Percentiles rank a stretch among this genome's conserved stretches.
phyloP scores from a whole-genome alignment of 768 basidiomycete genomes.

The Mycena olivaceomarginata region DNA sequence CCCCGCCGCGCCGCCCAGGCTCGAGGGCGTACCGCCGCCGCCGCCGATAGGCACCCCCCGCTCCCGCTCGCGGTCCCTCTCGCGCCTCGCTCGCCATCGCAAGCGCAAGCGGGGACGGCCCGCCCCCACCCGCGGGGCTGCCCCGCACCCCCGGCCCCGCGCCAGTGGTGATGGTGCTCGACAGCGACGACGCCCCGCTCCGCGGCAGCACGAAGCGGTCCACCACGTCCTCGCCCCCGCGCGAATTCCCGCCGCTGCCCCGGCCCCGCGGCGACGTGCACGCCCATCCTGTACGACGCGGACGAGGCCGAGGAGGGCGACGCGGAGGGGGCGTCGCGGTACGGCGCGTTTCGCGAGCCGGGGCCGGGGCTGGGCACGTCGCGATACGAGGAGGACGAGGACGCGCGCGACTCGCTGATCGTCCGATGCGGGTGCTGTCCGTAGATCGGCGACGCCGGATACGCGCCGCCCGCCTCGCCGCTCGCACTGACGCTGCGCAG shows the following conservation, averaged over 20 bases:
- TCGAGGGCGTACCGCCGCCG: not conserved
- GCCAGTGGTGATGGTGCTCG: not conserved
- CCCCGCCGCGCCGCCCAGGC: not conserved
- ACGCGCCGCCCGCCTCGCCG: not conserved
- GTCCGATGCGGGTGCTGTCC: not conserved
- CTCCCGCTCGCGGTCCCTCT: slow-evolving; percentile 42
- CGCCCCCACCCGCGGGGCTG: not conserved
- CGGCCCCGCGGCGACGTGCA: slow-evolving; percentile 25
- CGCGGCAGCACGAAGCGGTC: slow-evolving; percentile 41
- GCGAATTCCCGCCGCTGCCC: slow-evolving; percentile 21
- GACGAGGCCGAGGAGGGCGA: slow-evolving; percentile 11
- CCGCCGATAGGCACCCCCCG: slow-evolving; percentile 38
- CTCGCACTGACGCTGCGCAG: not conserved
- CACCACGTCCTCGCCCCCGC: slow-evolving; percentile 22
- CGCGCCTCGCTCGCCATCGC: slow-evolving; percentile 36
- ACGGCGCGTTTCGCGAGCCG: not conserved
- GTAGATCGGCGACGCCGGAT: not conserved
- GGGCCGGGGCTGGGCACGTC: not conserved
- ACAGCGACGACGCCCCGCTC: slow-evolving; percentile 32
- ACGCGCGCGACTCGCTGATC: slow-evolving; percentile 18
- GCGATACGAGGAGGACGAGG: slow-evolving; percentile 1
- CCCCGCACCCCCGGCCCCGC: not conserved
- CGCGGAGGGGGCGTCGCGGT: not conserved
- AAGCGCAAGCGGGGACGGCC: slow-evolving; percentile 16
- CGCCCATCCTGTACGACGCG: slow-evolving; percentile 41